Conservation (phyloP, 768 basidiomycete species). For the Lactifluus rugatus region DNA sequence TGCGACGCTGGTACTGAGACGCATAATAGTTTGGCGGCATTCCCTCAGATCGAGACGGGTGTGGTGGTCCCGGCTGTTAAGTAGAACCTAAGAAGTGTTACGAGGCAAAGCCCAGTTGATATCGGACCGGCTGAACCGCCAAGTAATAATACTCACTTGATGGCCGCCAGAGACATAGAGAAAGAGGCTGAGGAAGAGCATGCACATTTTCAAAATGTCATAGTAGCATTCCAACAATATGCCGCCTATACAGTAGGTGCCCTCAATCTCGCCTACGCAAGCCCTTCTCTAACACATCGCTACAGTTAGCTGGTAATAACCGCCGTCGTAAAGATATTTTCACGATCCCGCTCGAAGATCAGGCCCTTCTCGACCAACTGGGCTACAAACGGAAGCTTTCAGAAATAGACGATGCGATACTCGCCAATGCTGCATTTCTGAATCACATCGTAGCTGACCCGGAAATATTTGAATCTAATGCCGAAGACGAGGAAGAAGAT, state of each 20-base stretch:
- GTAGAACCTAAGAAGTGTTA: no score
- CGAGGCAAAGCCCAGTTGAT: no score
- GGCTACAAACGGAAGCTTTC: slow-evolving; percentile 76
- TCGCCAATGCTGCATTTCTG: slow-evolving; percentile 71
- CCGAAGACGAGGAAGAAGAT: slow-evolving; percentile 25
- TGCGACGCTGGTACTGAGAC: no score
- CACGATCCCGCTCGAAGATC: slow-evolving; percentile 58
- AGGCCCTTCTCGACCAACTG: slow-evolving; percentile 51
- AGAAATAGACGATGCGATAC: slow-evolving; percentile 71
- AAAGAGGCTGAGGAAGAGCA: slow-evolving; percentile 46
- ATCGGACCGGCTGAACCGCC: not conserved
- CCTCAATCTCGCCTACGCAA: not conserved
- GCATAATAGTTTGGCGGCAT: no score
- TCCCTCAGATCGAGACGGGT: no score
- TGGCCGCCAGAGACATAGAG: slow-evolving; percentile 6
- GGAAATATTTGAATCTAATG: slow-evolving; percentile 66
- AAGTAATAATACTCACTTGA: not conserved
- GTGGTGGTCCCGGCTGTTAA: no score
- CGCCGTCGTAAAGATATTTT: slow-evolving; percentile 70
- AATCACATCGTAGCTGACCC: slow-evolving; percentile 65
- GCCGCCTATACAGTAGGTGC: slow-evolving; percentile 59
- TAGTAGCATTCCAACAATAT: slow-evolving; percentile 68
- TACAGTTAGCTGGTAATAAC: slow-evolving; percentile 49
- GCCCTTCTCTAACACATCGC: not conserved
- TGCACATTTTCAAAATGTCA: slow-evolving; percentile 64